Conservation (phyloP, 2,329 filamentous ascomycete genomes). For the Sporothrix variecibatus region DNA sequence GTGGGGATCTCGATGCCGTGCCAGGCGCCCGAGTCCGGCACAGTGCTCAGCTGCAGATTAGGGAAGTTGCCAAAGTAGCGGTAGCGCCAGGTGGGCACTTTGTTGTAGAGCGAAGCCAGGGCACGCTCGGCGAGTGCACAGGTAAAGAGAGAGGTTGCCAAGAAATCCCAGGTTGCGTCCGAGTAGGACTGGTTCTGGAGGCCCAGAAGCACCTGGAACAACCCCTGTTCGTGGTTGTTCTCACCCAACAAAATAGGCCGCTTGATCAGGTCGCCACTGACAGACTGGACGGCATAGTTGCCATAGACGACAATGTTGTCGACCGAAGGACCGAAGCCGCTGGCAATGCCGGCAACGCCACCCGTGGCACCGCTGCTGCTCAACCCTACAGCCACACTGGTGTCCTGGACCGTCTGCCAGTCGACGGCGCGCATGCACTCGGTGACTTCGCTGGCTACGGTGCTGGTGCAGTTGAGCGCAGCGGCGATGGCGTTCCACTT, state of each 20-base stretch:
- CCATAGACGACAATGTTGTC: conserved; percentile 46
- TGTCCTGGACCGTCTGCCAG: conserved; percentile 42
- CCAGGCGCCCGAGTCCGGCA: conserved; percentile 48
- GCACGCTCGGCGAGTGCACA: conserved; percentile 48
- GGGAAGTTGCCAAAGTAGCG: conserved; percentile 54
- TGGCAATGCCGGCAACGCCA: conserved; percentile 40
- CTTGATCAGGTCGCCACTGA: conserved; percentile 42
- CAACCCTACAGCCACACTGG: conserved; percentile 43
- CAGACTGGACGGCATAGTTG: conserved; percentile 42
- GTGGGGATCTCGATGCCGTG: conserved; percentile 52
- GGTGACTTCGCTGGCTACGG: conserved; percentile 36
- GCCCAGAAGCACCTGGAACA: conserved; percentile 31
- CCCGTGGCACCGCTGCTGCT: conserved; percentile 37
- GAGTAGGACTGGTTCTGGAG: conserved; percentile 51
- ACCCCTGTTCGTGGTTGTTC: conserved; percentile 45
- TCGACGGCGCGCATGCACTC: conserved; percentile 42
- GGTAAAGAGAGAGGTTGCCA: conserved; percentile 48
- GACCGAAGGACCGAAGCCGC: conserved; percentile 45
- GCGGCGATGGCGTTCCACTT: conserved; percentile 48
- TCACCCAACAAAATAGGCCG: conserved; percentile 47
- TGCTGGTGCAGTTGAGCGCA: conserved; percentile 42
- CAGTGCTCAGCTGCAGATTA: conserved; percentile 47
- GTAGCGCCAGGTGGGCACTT: conserved; percentile 47
- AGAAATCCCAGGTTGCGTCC: conserved; percentile 42
- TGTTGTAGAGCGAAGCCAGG: conserved; percentile 38